A percentile compares a stretch with the other conserved stretches of the same genome.
These are phyloP conservation scores for Iris macrosiphon DNA, from an alignment of 106 monocot species.

Conservation along the genomic window DNA sequence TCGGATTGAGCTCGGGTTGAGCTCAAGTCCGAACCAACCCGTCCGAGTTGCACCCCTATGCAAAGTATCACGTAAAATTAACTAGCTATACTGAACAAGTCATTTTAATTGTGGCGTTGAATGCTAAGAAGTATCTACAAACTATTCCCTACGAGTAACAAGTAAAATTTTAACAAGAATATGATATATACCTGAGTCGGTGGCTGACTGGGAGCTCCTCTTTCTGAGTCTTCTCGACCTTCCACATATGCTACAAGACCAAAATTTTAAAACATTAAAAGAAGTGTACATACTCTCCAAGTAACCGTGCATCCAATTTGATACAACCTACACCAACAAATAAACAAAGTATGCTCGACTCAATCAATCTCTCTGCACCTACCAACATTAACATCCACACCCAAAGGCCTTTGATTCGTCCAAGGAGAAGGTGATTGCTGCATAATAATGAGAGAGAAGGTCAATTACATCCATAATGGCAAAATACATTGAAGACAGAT, in stretches of 20 bases:
- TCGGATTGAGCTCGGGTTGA: no score
- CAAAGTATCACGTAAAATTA: no score
- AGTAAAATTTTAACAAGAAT: no score
- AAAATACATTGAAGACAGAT: background rate
- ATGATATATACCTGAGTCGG: conserved; percentile 69
- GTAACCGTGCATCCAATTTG: no score
- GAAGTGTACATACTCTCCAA: no score
- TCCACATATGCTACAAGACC: conserved; percentile 77
- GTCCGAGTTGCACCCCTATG: no score
- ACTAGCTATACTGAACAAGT: no score
- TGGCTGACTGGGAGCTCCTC: conserved; percentile 56
- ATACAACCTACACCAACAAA: no score
- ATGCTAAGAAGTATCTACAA: no score
- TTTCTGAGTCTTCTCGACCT: conserved; percentile 76
- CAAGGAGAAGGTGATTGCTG: conserved; percentile 95
- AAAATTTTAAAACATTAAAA: background rate
- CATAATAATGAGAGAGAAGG: background rate
- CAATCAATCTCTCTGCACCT: conserved; percentile 19
- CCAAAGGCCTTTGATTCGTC: conserved; percentile 81
- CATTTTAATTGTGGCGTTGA: no score
- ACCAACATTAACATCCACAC: conserved; percentile 99
- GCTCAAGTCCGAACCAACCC: no score
- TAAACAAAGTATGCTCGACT: background rate
- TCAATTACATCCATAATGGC: background rate
- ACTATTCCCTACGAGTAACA: no score